Evolutionary conservation across 805 yeast genomes (phyloP).

Genomic region (Ogataea siamensis): DNA sequence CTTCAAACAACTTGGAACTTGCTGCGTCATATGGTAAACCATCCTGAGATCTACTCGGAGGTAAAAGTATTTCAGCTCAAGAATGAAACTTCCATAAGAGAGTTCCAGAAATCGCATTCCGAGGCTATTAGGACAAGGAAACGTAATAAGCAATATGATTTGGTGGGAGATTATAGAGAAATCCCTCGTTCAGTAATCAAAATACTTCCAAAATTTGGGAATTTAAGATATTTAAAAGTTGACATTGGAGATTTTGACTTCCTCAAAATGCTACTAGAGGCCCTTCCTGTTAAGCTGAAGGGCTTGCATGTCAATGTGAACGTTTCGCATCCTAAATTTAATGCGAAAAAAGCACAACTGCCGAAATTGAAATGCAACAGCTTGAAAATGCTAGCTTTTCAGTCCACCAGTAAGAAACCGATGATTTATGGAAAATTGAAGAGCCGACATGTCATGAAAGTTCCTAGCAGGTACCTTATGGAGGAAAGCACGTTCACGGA

Average conservation of each 20-base stretch:
- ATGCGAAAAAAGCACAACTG: constrained; percentile 4
- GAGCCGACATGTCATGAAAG: constrained; percentile 17
- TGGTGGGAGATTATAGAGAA: constrained; percentile 5
- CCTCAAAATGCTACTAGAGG: constrained; percentile 10
- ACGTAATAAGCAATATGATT: not conserved
- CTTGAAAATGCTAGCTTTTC: constrained; percentile 12
- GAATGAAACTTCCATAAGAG: constrained; percentile 11
- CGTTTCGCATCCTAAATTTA: constrained; percentile 12
- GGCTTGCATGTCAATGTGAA: constrained; percentile 20
- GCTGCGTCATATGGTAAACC: constrained; percentile 11
- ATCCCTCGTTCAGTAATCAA: constrained; percentile 10
- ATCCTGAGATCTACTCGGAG: constrained; percentile 15
- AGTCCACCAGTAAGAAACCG: constrained; percentile 14
- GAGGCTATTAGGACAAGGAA: not conserved
- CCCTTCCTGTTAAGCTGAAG: constrained; percentile 18
- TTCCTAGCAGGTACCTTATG: constrained; percentile 13
- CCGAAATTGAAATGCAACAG: constrained; percentile 9
- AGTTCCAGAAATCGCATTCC: not conserved
- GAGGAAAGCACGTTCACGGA: constrained; percentile 15
- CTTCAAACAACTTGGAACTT: constrained; percentile 15
- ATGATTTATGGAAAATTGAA: constrained; percentile 19
- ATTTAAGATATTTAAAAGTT: constrained; percentile 19
- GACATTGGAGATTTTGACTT: constrained; percentile 13
- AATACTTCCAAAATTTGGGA: constrained; percentile 12
- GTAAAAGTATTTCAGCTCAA: constrained; percentile 19